phyloP scores from a whole-genome alignment of 177 flowering plant species.

The Vitis hybrid region DNA sequence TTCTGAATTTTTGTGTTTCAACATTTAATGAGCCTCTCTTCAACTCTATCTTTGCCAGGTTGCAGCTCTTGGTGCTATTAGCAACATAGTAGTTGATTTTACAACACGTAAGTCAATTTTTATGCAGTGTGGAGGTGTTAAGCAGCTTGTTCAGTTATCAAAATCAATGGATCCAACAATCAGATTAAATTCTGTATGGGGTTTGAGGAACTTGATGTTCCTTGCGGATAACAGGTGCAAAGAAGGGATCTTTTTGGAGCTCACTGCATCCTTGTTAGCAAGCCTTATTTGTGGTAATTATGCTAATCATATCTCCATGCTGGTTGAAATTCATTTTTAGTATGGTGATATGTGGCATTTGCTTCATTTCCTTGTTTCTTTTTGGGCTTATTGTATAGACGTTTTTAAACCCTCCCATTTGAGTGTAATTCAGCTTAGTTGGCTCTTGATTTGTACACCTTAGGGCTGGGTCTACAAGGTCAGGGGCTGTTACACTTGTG shows the following conservation, averaged over 20 bases:
- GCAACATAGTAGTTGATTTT: slow-evolving; percentile 84
- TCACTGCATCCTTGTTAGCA: slow-evolving; percentile 61
- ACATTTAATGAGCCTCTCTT: background rate
- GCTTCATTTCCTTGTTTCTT: too few relatives aligned
- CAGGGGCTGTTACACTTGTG: too few relatives aligned
- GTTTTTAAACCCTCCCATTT: too few relatives aligned
- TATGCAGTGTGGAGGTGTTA: slow-evolving; percentile 68
- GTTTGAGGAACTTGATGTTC: slow-evolving; percentile 83
- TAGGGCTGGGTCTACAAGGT: too few relatives aligned
- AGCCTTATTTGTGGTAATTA: slow-evolving; percentile 79
- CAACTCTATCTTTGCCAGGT: slow-evolving; percentile 47
- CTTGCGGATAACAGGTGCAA: slow-evolving; percentile 60
- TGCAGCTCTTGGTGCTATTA: slow-evolving; percentile 81
- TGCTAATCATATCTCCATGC: slow-evolving; percentile 1
- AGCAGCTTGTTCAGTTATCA: slow-evolving; percentile 70
- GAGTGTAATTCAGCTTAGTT: too few relatives aligned
- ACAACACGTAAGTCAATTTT: slow-evolving; percentile 50
- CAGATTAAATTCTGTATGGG: slow-evolving; percentile 73
- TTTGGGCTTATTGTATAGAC: too few relatives aligned
- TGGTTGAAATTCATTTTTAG: slow-evolving; percentile 1
- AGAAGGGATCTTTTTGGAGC: slow-evolving; percentile 59
- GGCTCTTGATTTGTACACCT: too few relatives aligned
- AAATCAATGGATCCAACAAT: slow-evolving; percentile 78
- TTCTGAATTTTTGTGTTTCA: background rate
- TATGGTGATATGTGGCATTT: background rate